phyloP scores from a whole-genome alignment of 768 basidiomycete species.

The Daedaleopsis sinensis region DNA sequence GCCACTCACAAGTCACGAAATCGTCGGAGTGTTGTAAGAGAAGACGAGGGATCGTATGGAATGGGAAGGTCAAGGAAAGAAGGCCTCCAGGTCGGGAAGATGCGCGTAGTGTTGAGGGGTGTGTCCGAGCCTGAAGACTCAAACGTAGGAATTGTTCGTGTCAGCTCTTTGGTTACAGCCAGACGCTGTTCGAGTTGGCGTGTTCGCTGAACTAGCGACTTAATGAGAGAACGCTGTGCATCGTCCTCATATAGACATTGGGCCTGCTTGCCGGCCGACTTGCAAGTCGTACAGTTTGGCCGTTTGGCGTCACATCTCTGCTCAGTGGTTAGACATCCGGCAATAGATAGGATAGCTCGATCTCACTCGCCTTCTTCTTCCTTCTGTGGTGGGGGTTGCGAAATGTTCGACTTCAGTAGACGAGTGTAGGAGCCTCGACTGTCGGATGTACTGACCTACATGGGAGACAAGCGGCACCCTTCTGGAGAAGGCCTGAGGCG shows the following conservation, averaged over 20 bases:
- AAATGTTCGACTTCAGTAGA: not conserved
- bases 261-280: not conserved
- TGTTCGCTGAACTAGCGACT: not conserved
- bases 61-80: not conserved
- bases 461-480: constrained; percentile 3
- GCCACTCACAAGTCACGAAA: not conserved
- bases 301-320: constrained; percentile 6
- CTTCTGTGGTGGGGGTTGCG: not conserved
- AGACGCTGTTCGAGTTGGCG: not conserved
- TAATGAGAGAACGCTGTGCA: not conserved
- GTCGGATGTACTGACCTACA: not conserved
- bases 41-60: not conserved
- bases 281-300: not conserved
- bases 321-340: not conserved
- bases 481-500: not conserved
- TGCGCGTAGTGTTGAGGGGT: not conserved
- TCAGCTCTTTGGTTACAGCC: not conserved
- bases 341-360: not conserved
- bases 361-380: not conserved
- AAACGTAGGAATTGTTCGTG: not conserved
- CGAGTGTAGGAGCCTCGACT: not conserved
- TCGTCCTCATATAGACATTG: constrained; percentile 3
- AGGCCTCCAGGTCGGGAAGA: not conserved
- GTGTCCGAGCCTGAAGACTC: not conserved
- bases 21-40: not conserved